Base-by-base conservation (phyloP, 2,329 filamentous ascomycete genomes). In the Neocucurbitaria cava region DNA sequence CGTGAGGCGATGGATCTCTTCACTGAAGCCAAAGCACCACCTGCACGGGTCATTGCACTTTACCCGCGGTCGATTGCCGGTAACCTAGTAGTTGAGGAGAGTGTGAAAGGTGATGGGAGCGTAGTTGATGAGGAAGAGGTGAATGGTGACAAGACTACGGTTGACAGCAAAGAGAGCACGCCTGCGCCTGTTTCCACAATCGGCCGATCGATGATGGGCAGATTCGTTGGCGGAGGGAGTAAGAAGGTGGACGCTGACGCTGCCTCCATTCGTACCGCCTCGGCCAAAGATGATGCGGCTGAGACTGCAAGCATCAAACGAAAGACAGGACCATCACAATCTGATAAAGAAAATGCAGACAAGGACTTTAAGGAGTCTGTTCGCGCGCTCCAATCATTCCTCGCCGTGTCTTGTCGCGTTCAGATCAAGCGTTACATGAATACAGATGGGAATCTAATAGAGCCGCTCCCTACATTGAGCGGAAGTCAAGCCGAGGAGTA, bases 1-100 rank as follows among this genome's bases (percentile, higher is more conserved):
- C 85, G 89, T 35, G 88, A 92, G 45, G 89, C 94, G 1, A 84
- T 99, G 78, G 93, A 98, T 64, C 78, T 99, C 1, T 98, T 98
- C 77, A 91, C 91, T 3, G 89, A 95, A 49, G 92, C 97, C 2
- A 87, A 91, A 65, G 93, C 95, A 0, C 91, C 95, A 0, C 94
- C 95, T 0, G 92, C 96, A 71, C 84, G 91, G 46, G 95, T 98
- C 3, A 87, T 99, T 58, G 86, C 86, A 36, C 77, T 98, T 9
- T 99, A 92, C 65, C 95, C 95, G 1, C 87, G 83, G 56, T 82
- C 87, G 8, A 96, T 99, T 61, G 90, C 94, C 0, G 95, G 95
- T 0, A 87, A 91, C 21, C 77, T 96, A 1, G 92, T 92, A 0
- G 83, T 81, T 1, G 80, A 87, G 61, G 81, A 83, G 20, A 81